These are phyloP conservation scores for Stagonosporopsis chrysanthemi DNA, from an alignment of 2,329 filamentous ascomycete genomes.

Conservation along the genomic window DNA sequence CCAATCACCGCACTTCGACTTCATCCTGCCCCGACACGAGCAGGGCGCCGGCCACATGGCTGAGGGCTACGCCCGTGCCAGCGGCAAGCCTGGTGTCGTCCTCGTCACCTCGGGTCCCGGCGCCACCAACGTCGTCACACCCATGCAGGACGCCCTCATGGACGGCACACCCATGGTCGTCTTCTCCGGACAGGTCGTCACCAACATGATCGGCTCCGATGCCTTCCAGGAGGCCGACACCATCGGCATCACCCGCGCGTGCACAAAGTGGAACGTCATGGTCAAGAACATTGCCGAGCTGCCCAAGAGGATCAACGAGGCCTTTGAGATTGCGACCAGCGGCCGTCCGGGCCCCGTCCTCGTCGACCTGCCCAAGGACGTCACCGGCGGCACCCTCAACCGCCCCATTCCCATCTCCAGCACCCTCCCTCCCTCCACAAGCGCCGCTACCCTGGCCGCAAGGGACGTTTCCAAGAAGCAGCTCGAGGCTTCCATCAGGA, in stretches of 20 bases:
- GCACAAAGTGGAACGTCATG: constrained; percentile 99
- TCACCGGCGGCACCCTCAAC: constrained; percentile 84
- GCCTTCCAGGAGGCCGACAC: constrained; percentile 98
- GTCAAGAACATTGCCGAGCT: constrained; percentile 94
- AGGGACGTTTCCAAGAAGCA: constrained; percentile 76
- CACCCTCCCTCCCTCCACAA: constrained; percentile 78
- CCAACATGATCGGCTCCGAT: constrained; percentile 89
- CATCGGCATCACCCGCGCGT: constrained; percentile 89
- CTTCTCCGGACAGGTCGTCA: constrained; percentile 92
- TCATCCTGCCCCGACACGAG: constrained; percentile 93
- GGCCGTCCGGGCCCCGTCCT: constrained; percentile 93
- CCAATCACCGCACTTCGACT: constrained; percentile 96
- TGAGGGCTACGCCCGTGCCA: constrained; percentile 92
- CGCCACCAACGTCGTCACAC: constrained; percentile 94
- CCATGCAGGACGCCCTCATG: constrained; percentile 93
- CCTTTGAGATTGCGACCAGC: constrained; percentile 95
- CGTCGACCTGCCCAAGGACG: constrained; percentile 95
- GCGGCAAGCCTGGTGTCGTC: constrained; percentile 92
- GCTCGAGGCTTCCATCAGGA: constrained; percentile 74
- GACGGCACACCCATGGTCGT: constrained; percentile 97
- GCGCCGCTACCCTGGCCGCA: constrained; percentile 83
- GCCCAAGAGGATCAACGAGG: constrained; percentile 93
- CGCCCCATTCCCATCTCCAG: constrained; percentile 82
- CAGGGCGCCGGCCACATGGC: constrained; percentile 99
- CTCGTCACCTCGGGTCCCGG: constrained; percentile 96